phyloP scores from a whole-genome alignment of 2,329 filamentous ascomycete species.

The Cercospora nicotianae region DNA sequence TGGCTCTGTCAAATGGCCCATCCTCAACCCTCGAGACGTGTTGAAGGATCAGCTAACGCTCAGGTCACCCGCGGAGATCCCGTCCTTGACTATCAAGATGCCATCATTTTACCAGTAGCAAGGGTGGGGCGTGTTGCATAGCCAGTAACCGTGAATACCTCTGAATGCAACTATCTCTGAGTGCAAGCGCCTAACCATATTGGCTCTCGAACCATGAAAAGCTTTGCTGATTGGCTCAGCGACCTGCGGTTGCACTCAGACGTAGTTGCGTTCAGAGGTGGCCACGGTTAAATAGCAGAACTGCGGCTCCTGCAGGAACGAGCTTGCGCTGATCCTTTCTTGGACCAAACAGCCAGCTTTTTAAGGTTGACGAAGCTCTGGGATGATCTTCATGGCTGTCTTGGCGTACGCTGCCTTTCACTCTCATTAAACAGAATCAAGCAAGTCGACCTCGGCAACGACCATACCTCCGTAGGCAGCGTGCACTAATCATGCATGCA shows the following conservation, averaged over 20 bases:
- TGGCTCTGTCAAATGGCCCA: background rate
- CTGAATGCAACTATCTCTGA: too few species aligned
- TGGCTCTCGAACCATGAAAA: too few species aligned
- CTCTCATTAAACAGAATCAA: background rate
- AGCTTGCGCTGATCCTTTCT: background rate
- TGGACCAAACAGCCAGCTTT: background rate
- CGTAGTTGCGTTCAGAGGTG: too few species aligned
- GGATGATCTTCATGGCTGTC: background rate
- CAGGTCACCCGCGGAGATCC: background rate
- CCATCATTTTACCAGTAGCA: background rate
- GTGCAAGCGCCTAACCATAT: too few species aligned
- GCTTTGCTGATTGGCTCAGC: too few species aligned
- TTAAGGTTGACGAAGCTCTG: background rate
- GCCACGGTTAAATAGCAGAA: background rate
- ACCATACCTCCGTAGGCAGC: background rate
- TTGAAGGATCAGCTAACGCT: background rate
- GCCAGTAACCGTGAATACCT: too few species aligned
- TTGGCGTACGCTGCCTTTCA: background rate
- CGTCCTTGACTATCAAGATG: background rate
- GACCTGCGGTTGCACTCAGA: too few species aligned
- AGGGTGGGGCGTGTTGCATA: background rate
- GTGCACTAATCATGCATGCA: background rate
- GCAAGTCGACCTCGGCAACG: background rate
- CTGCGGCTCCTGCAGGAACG: background rate
- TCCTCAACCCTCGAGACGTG: background rate